A percentile compares a stretch with the other conserved stretches of the same genome.
phyloP scores from a whole-genome alignment of 208 protist species.

The Acanthamoeba triangularis region DNA sequence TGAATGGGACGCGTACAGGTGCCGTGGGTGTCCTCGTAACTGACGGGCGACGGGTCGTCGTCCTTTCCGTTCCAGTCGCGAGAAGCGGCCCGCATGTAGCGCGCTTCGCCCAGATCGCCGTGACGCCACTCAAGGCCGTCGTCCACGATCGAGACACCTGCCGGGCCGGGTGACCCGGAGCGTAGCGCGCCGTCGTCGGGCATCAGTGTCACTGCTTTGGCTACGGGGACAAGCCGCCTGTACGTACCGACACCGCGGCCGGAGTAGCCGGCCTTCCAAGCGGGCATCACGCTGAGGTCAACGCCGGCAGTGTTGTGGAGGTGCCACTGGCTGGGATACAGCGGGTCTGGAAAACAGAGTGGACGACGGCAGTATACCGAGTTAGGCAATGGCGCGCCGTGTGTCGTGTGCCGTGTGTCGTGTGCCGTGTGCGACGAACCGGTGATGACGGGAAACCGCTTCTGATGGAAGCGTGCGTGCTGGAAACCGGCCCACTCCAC shows the following conservation, averaged over 20 bases:
- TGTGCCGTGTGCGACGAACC: background rate
- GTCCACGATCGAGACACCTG: slow-evolving; percentile 39
- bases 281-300: slow-evolving; percentile 30
- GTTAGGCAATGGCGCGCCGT: too few species aligned
- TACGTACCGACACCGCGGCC: background rate
- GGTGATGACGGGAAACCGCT: background rate
- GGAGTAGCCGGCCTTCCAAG: slow-evolving; percentile 13
- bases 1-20: background rate
- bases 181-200: background rate
- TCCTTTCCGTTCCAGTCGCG: slow-evolving; percentile 21
- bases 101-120: background rate
- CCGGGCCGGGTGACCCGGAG: too few species aligned
- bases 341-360: background rate
- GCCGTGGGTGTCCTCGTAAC: slow-evolving; percentile 20
- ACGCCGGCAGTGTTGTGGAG: background rate
- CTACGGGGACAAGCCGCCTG: too few species aligned
- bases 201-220: background rate
- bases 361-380: background rate
- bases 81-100: background rate
- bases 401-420: too few species aligned
- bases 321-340: background rate
- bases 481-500: background rate
- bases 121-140: slow-evolving; percentile 52
- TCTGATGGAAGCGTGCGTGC: background rate
- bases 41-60: slow-evolving; percentile 7